Evolutionary conservation across 2,329 filamentous ascomycete species (phyloP), one percentile per base, ranked within the genome.

Genomic region (Plectosphaerella sp.): DNA sequence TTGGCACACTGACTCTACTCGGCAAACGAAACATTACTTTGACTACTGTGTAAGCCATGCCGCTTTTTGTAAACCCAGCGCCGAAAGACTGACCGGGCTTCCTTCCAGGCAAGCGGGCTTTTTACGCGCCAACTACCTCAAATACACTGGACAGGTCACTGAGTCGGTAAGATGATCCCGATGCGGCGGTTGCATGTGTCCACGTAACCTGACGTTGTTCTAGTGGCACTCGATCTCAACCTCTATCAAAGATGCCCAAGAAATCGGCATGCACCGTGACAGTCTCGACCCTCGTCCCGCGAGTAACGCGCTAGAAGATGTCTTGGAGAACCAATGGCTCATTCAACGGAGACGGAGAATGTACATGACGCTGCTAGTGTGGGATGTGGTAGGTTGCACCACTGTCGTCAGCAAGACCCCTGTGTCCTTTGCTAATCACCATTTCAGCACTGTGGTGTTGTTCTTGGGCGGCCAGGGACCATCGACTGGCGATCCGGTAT

Each of bases 211-310:
- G 15, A 39, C 16, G 14, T 39, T n/a, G 14, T 22, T 7, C 22
- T 48, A 80, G 76, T 82, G 78, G 78, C 79, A 83, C 60, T 72
- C 73, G 2, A 70, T 86, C 28, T 78, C 79, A 1, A 72, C 74
- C 20, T 76, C 79, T 1, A 83, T 86, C 51, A 71, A 80, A 41
- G 82, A 86, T 61, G 83, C 80, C 0, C 82, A 86, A 61, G 82
- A 85, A 58, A 75, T 86, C 41, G 83, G 82, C 12, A 68, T 86
- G 59, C 78, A 86, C 57, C 72, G 76, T 12, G 76, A 80, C 55
- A 72, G 68, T 36, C 65, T 76, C 25, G 79, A 83, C 56, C 78
- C 78, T 0, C 73, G 74, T 47, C 75, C 78, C 3, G 67, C 64
- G 14, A 66, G 74, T 36, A 65, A 72, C 39, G 74, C 72, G 39